These are phyloP conservation scores for Aspergillus awamori DNA, from an alignment of 2,329 filamentous ascomycete genomes.

Conservation along the genomic window DNA sequence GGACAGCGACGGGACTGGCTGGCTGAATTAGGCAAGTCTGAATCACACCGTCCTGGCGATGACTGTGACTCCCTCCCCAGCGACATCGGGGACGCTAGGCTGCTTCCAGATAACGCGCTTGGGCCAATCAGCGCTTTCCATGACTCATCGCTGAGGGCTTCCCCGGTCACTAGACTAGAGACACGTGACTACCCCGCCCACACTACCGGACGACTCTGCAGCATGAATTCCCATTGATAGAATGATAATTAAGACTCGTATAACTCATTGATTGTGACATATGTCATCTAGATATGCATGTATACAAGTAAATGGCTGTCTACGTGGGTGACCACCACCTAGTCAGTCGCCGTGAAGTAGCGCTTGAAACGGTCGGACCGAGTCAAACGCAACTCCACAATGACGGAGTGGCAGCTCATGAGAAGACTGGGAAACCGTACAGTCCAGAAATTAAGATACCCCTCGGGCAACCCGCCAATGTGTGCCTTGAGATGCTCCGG, in stretches of 20 bases:
- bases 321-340: slow-evolving; percentile 5
- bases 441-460: slow-evolving; percentile 84
- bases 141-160: background rate
- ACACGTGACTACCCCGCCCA: background rate
- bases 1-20: background rate
- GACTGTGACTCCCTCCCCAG: slow-evolving; percentile 1
- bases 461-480: slow-evolving; percentile 75
- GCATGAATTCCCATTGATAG: too few relatives aligned
- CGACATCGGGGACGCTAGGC: slow-evolving; percentile 20
- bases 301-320: background rate
- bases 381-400: slow-evolving; percentile 65
- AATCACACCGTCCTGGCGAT: background rate
- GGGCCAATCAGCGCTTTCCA: background rate
- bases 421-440: slow-evolving; percentile 75
- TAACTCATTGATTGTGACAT: too few relatives aligned
- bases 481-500: slow-evolving; percentile 71
- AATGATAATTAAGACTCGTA: too few relatives aligned
- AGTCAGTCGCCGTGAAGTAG: slow-evolving; percentile 44
- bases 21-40: slow-evolving; percentile 11
- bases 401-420: slow-evolving; percentile 75
- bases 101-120: background rate
- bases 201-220: too few relatives aligned
- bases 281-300: background rate
- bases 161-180: background rate
- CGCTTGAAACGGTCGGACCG: slow-evolving; percentile 46